Evolutionary conservation across 352 stramenopile genomes (phyloP).

Genomic region (Phytophthora tentaculata): DNA sequence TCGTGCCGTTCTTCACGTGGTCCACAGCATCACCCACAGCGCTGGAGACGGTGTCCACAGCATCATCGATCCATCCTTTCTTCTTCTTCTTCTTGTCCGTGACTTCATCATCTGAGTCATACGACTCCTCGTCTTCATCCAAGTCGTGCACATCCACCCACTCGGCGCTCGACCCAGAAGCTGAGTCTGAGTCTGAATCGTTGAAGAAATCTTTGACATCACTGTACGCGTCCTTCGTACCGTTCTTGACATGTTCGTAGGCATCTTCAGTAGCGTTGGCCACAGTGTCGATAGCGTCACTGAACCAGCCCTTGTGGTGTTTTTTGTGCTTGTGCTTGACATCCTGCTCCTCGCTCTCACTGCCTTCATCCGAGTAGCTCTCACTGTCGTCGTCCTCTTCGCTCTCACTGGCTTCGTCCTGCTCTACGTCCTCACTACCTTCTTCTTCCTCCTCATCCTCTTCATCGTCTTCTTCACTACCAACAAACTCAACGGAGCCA

Average conservation of each 20-base stretch:
- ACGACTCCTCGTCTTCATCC: constrained; percentile 33
- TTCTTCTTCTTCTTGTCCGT: constrained; percentile 25
- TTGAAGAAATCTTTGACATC: constrained; percentile 39
- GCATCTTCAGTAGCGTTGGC: constrained; percentile 32
- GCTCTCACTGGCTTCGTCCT: too few species aligned
- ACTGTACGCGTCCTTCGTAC: constrained; percentile 26
- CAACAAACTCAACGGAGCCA: constrained; percentile 33
- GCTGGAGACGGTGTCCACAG: constrained; percentile 35
- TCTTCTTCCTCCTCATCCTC: too few species aligned
- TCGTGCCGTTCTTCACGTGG: constrained; percentile 22
- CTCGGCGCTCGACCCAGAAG: constrained; percentile 27
- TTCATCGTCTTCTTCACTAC: constrained; percentile 24
- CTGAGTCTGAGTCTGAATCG: constrained; percentile 32
- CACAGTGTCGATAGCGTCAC: constrained; percentile 34
- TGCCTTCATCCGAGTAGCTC: constrained; percentile 20
- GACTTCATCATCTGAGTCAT: constrained; percentile 22
- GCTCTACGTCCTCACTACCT: too few species aligned
- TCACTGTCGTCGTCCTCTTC: constrained; percentile 19
- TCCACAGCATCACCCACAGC: constrained; percentile 33
- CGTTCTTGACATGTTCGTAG: constrained; percentile 30
- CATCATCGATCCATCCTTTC: constrained; percentile 32
- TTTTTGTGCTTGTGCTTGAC: constrained; percentile 21
- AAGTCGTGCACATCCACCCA: constrained; percentile 38
- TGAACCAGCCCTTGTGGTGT: constrained; percentile 38
- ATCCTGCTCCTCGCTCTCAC: neutral